These are phyloP conservation scores for Diaporthe sp. DNA, from an alignment of 2,329 filamentous ascomycete genomes.

Conservation along the genomic window DNA sequence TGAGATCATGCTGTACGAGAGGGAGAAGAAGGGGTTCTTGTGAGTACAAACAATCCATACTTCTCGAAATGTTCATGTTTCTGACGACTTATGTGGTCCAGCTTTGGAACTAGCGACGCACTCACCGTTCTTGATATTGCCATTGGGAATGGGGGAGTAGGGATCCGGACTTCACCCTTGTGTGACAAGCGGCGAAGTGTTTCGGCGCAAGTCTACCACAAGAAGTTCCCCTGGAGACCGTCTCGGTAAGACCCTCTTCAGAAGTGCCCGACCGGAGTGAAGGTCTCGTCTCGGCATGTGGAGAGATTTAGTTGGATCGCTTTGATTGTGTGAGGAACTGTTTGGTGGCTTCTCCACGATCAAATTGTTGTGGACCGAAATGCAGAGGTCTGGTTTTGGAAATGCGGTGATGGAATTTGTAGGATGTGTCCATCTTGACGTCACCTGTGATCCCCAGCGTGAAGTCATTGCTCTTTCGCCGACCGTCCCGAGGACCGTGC, in stretches of 20 bases:
- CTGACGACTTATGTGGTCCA: not conserved
- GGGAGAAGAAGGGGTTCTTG: not conserved
- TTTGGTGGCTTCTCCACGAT: not conserved
- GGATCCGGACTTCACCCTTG: not conserved
- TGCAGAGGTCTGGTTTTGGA: not conserved
- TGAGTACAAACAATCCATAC: not conserved
- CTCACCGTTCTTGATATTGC: not conserved
- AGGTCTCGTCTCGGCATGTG: too few species aligned
- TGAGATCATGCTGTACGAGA: rapidly evolving
- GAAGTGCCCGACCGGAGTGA: too few species aligned
- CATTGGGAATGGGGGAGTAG: not conserved
- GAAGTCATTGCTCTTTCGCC: not conserved
- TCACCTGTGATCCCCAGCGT: constrained; percentile 13
- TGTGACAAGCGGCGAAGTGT: not conserved
- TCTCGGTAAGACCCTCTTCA: too few species aligned
- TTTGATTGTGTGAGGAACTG: not conserved
- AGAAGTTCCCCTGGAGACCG: too few species aligned
- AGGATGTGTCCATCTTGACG: not conserved
- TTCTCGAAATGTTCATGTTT: not conserved
- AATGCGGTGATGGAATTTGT: not conserved
- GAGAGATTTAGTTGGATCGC: too few species aligned
- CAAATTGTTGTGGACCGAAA: not conserved
- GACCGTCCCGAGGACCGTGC: not conserved
- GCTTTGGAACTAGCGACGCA: not conserved
- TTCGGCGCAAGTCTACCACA: too few species aligned